Evolutionary conservation across 805 yeast species (phyloP).

Genomic region (Hanseniaspora thailandica): DNA sequence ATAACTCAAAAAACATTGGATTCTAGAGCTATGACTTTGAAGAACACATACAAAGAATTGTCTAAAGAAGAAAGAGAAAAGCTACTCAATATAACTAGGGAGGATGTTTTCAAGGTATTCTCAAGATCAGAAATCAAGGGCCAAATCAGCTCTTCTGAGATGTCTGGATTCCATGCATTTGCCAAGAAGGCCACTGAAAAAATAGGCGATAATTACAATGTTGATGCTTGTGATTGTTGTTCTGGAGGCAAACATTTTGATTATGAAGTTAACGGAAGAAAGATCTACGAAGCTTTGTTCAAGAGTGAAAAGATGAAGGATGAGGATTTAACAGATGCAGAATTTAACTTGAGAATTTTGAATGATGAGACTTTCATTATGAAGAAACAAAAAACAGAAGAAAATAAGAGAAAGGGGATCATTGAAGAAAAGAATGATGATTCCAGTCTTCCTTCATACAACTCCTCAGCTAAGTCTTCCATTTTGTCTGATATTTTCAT

Average conservation of each 20-base stretch:
- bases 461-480: background rate
- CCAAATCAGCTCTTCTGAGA: constrained; percentile 8
- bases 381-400: background rate
- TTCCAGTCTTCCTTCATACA: background rate
- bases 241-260: constrained; percentile 12
- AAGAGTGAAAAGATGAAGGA: constrained; percentile 13
- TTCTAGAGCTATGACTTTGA: constrained; percentile 3
- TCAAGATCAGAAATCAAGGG: constrained; percentile 13
- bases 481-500: background rate
- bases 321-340: constrained; percentile 9
- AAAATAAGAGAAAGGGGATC: background rate
- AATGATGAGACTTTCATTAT: constrained; percentile 2
- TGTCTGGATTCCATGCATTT: constrained; percentile 4
- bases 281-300: constrained; percentile 12
- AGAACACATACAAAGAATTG: constrained; percentile 5
- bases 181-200: background rate
- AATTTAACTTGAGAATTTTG: constrained; percentile 5
- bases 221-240: constrained; percentile 10
- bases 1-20: background rate
- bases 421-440: background rate
- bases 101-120: constrained; percentile 12
- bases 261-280: constrained; percentile 10
- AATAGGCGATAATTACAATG: background rate
- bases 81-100: constrained; percentile 11
- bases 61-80: constrained; percentile 10